Evolutionary conservation across 2,329 filamentous ascomycete species (phyloP), one percentile per base, ranked within the genome.

Genomic region (Beauveria pseudobassiana): DNA sequence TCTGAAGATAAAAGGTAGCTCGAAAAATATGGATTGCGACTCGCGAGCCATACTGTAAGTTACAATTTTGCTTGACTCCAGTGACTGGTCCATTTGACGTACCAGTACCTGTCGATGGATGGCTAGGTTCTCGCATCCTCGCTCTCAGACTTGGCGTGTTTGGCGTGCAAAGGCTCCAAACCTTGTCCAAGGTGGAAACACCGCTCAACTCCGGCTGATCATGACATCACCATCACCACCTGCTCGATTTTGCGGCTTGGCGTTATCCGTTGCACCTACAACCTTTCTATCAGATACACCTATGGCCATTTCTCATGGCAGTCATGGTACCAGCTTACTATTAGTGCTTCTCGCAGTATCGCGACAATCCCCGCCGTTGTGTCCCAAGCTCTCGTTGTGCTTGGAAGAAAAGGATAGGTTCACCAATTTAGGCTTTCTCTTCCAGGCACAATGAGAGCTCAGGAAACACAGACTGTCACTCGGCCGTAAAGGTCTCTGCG

Each of bases 171-270:
- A 57, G 14, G 58, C 49, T 40, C 42, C 30, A 61, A 61, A 61
- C 59, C 45, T 61, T 55, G 45, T 48, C 43, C 45, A 40, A 14
- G 22, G 59, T 50, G 43, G 50, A 40, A 61, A 54, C 50, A 43
- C 42, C 40, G 14, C 42, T 52, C 48, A 18, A 49, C 22, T 54
- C 28, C 12, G 18, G 51, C 26, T 30, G 59, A 61, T 61, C 59
- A 61, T 61, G 54, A 61, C 59, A 61, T 61, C 59, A 61, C 34
- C 59, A 61, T 38, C 12, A 38, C 14, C 43, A 30, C 3, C 43
- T 20, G 3, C 38, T 38, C 22, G 14, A 22, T 9, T 46, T 55
- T 49, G 42, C 14, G 14, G 5, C 12, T 38, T 14, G 34, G 34
- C 34, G 6, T 38, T 38, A 16, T 16, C 34, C 12, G 14, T 14